Base-by-base conservation (phyloP, 257 asterid genomes). In the Lycium barbarum region DNA sequence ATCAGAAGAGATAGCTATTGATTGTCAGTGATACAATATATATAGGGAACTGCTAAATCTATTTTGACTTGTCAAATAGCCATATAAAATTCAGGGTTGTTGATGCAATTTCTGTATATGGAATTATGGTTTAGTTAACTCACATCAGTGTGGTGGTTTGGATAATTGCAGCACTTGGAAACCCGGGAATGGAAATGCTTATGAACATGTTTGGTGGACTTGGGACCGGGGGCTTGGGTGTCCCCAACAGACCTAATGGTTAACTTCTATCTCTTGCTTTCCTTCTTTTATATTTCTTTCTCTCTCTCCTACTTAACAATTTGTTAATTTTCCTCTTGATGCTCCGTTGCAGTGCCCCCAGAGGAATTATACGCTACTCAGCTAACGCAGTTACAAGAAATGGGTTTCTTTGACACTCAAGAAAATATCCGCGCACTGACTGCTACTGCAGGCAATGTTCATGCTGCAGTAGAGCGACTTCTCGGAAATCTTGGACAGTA, bases 381-480 rank as follows among this genome's bases (percentile, higher is more conserved):
- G 86, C 89, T 90, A 9, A 47, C 90, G 0, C 93, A 89, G 65
- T 86, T 90, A 36, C 92, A 84, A 85, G 93, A 90, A 84, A 90
- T 90, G 93, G 93, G 93, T n/a, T 90, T 90, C 86, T 89, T 85
- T 67, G 93, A 90, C 83, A 72, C 91, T 71, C 93, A 90, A 59
- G 93, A 90, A 86, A 90, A 89, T 83, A 85, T 90, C 14, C 85
- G 87, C 84, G 93, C 92, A 12, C 87, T 90, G 55, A 80, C 85
- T 36, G 91, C 93, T 78, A 83, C 92, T 58, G 84, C 90, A 26
- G 93, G 93, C 59, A 90, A 90, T 79, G 92, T 90, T 58, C 89
- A 90, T 87, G 93, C 93, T 62, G 93, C 93, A 1, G 93, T 90
- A 74, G 93, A 90, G 79, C 91, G 89, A 38, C 91, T 90, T 72